Percentiles rank a stretch among this genome's conserved stretches.
These are phyloP conservation scores for Starmerella vaccinii DNA, from an alignment of 805 yeast genomes.

Conservation along the genomic window DNA sequence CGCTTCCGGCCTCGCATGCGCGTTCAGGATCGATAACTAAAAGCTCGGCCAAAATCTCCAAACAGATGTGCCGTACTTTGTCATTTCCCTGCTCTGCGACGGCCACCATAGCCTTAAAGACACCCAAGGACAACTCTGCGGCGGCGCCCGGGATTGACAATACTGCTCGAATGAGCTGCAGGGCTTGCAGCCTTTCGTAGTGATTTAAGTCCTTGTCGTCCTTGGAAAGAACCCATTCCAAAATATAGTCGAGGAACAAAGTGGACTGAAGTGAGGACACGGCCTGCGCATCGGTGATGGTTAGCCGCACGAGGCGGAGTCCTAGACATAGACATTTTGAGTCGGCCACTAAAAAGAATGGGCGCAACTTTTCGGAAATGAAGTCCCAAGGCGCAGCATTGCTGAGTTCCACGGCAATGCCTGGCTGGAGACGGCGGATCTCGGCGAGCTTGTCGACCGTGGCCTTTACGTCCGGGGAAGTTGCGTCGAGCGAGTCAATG, in stretches of 20 bases:
- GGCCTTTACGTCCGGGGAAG: constrained; percentile 7
- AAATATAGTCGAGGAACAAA: constrained; percentile 46
- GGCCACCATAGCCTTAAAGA: constrained; percentile 56
- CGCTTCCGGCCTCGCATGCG: constrained; percentile 39
- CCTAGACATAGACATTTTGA: constrained; percentile 65
- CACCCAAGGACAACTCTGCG: constrained; percentile 46
- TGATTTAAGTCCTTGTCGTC: constrained; percentile 38
- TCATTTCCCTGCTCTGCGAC: constrained; percentile 49
- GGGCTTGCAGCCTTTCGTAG: constrained; percentile 65
- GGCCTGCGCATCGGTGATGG: constrained; percentile 47
- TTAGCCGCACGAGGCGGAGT: constrained; percentile 58
- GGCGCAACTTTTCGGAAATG: constrained; percentile 41
- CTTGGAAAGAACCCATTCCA: constrained; percentile 55
- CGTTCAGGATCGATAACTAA: constrained; percentile 38
- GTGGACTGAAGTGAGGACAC: constrained; percentile 43
- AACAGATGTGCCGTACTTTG: constrained; percentile 39
- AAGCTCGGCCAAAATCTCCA: constrained; percentile 47
- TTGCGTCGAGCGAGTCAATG: constrained; percentile 17
- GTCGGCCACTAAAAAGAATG: constrained; percentile 46
- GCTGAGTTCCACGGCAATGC: constrained; percentile 11
- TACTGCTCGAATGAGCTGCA: constrained; percentile 57
- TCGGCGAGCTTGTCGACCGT: constrained; percentile 15
- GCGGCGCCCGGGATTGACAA: constrained; percentile 47
- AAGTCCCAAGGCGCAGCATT: constrained; percentile 24
- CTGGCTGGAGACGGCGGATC: constrained; percentile 16